Base-by-base conservation (phyloP, 1,284 basidiomycete species). In the Fomitopsis schrenkii region DNA sequence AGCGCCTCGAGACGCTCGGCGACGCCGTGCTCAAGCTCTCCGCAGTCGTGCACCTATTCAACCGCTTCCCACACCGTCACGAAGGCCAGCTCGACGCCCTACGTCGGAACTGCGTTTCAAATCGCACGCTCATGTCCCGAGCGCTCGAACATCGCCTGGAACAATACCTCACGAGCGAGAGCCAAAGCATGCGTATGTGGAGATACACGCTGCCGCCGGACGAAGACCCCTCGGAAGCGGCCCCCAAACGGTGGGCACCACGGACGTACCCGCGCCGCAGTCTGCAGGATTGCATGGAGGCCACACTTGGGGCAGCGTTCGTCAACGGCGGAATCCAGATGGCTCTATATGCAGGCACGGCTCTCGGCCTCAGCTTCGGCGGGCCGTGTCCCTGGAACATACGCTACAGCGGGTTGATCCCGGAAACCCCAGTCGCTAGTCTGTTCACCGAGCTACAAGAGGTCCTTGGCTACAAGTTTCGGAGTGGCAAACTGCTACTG, bases 261-360 rank as follows among this genome's bases (percentile, higher is more conserved):
- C 77, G 73, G 35, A 72, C 75, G 15, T 83, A 87, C 63, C 82
- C 88, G 3, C 80, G 90, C 41, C 76, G 91, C 62, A 88, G 89
- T 69, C 74, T 94, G 63, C 91, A 93, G 68, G 93, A 95, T 69
- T 91, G 89, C 66, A 90, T 93, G 84, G 93, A 95, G 71, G 88
- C 93, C 1, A 80, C 85, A 2, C 75, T 95, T 1, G 93, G 91
- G 10, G 92, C 90, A 0, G 82, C 84, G 40, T 93, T 87, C 68
- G 65, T 86, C 9, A 79, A 83, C 7, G 91, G 90, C 10, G 91
- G 91, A 0, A 83, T 94, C 38, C 71, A 80, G 17, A 82, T 85
- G 77, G 85, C 88, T 1, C 74, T 95, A 57, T 78, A 75, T n/a
- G 75, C 84, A 6, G 92, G 91, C 9, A 80, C 79, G 1, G 77